Base-by-base conservation (phyloP, 345 rosid species). In the Eucalyptus leucophloia region DNA sequence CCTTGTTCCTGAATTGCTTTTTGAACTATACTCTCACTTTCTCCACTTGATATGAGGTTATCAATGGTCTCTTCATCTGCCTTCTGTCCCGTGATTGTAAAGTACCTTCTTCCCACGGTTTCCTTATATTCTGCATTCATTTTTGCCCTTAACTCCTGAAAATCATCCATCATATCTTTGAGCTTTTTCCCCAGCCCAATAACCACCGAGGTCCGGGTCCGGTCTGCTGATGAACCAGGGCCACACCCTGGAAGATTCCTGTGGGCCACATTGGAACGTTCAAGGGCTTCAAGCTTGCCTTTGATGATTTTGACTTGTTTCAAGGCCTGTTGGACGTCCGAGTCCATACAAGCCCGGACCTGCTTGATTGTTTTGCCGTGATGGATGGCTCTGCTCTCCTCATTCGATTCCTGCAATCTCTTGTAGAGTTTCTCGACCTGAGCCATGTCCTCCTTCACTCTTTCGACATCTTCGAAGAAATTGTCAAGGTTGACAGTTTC, bases 1-100 rank as follows among this genome's bases (percentile, higher is more conserved):
- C 99, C 98, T 88, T 96, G 98, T 82, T 96, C 98, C 92, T 96
- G 98, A 30, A 96, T 95, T 5, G 99, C 99, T 93, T 94, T 96
- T 42, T 96, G 98, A 54, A 97, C 92, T 87, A 97, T 94, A 53
- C 94, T 95, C 80, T 96, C 99, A 50, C 99, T 96, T 87, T 97
- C 97, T 15, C 99, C 99, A 21, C 98, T 97, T 1, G 95, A 91
- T 24, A 96, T 97, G 91, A 97, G 91, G 65, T 93, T 93, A 88
- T 96, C 99, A n/a, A 97, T 95, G 1, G 96, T 95, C 21, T 96
- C 96, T 60, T 96, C 98, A 30, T 97, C 96, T 1, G 99, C 93
- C 81, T 90, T 91, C 92, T 96, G 92, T 42, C 99, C 98, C 1
- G 98, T 97, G 67, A 96, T 94, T 1, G 98, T 96, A 45, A 96